Evolutionary conservation across 306 rosid genomes (phyloP).

Genomic region (Alnus rubra): DNA sequence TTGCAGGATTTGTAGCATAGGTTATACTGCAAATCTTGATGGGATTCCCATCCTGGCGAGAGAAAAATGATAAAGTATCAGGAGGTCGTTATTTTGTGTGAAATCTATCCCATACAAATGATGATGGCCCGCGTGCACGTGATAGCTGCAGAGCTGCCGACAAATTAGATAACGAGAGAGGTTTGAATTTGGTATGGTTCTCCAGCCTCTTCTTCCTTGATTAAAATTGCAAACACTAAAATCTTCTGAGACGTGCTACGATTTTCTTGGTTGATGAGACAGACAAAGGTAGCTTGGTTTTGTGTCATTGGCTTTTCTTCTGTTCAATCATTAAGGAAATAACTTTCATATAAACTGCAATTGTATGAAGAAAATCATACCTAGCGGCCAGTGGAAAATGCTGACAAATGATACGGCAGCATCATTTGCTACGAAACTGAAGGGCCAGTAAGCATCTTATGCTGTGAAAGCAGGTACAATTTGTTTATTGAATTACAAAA

Average conservation of each 20-base stretch:
- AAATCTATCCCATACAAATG: not conserved
- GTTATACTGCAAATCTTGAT: too few relatives aligned
- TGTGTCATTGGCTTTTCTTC: not conserved
- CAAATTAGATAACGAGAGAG: constrained; percentile 27
- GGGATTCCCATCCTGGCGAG: too few relatives aligned
- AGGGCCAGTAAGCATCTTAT: too few relatives aligned
- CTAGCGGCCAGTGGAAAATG: not conserved
- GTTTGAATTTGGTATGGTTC: not conserved
- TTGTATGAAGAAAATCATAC: not conserved
- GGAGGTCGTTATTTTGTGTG: too few relatives aligned
- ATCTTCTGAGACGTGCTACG: not conserved
- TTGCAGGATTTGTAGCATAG: not conserved
- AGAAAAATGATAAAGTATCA: too few relatives aligned
- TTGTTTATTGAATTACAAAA: too few relatives aligned
- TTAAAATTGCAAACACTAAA: not conserved
- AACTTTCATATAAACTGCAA: not conserved
- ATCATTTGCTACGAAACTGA: not conserved
- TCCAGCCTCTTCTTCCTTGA: not conserved
- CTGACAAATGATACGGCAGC: not conserved
- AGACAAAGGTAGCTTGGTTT: not conserved
- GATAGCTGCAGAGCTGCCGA: constrained; percentile 30
- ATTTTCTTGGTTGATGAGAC: not conserved
- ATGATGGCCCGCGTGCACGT: constrained; percentile 33
- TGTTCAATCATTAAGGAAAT: not conserved
- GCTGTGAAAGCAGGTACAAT: too few relatives aligned